These are phyloP conservation scores for Arthrobotrys pseudoclavata DNA, from an alignment of 2,329 filamentous ascomycete species.

Conservation along the genomic window DNA sequence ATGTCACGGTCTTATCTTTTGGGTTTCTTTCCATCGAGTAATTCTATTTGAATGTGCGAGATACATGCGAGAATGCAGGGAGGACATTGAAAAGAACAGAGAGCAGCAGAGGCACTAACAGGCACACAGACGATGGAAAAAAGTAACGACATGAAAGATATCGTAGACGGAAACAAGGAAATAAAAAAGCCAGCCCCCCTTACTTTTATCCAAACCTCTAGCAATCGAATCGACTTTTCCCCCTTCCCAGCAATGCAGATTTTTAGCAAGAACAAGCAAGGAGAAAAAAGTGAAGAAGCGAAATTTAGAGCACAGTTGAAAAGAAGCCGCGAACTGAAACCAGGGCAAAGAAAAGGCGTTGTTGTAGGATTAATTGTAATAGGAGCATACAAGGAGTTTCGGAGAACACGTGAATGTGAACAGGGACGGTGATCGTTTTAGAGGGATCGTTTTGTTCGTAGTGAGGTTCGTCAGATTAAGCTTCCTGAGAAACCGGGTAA, in stretches of 20 bases:
- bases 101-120: constrained; percentile 18
- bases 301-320: constrained; percentile 37
- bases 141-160: constrained; percentile 28
- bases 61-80: constrained; percentile 56
- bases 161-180: constrained; percentile 22
- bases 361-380: constrained; percentile 17
- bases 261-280: constrained; percentile 37
- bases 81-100: constrained; percentile 23
- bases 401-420: constrained; percentile 9
- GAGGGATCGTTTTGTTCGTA: constrained; percentile 11
- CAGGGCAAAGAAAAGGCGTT: constrained; percentile 1
- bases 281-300: constrained; percentile 28
- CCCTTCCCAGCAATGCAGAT: constrained; percentile 41
- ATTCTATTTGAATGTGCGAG: constrained; percentile 57
- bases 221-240: constrained; percentile 51
- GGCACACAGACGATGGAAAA: constrained; percentile 33
- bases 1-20: background rate
- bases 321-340: constrained; percentile 27
- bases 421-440: constrained; percentile 3
- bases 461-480: constrained; percentile 26
- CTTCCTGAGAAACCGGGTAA: background rate
- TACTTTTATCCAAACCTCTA: constrained; percentile 52
- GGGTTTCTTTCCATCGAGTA: constrained; percentile 39
- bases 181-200: constrained; percentile 26
- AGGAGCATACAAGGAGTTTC: constrained; percentile 19